A percentile compares a stretch with the other conserved stretches of the same genome.
phyloP scores from a whole-genome alignment of 1,284 basidiomycete genomes.

The Malassezia pachydermatis region DNA sequence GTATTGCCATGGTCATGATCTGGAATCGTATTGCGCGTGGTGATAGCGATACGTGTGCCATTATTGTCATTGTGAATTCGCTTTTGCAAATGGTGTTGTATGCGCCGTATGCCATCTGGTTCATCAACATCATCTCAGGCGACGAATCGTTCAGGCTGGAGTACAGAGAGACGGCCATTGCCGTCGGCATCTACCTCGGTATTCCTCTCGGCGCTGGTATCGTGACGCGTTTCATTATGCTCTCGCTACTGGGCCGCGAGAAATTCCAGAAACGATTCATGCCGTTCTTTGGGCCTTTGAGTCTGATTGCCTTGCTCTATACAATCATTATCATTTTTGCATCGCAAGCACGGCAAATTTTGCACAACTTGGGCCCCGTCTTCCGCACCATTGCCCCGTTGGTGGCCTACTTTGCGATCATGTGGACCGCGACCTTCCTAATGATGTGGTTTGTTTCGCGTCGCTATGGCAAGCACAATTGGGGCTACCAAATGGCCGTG shows the following conservation, averaged over 20 bases:
- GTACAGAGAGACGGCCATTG: constrained; percentile 61
- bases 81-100: constrained; percentile 65
- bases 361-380: constrained; percentile 31
- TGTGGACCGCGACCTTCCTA: constrained; percentile 62
- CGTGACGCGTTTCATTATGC: constrained; percentile 58
- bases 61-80: constrained; percentile 55
- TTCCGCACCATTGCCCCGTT: constrained; percentile 60
- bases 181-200: constrained; percentile 48
- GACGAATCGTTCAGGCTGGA: constrained; percentile 52
- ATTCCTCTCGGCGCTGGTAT: constrained; percentile 62
- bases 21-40: constrained; percentile 66
- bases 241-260: constrained; percentile 51
- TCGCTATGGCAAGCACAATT: constrained; percentile 30
- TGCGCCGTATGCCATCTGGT: constrained; percentile 64
- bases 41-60: constrained; percentile 66
- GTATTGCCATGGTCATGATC: constrained; percentile 44
- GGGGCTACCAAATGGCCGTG: constrained; percentile 47
- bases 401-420: constrained; percentile 61
- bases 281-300: constrained; percentile 61
- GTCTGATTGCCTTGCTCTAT: constrained; percentile 55
- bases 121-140: constrained; percentile 60
- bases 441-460: constrained; percentile 49
- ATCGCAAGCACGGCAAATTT: constrained; percentile 52
- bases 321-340: constrained; percentile 69
- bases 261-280: constrained; percentile 58